Base-by-base conservation (phyloP, 768 basidiomycete genomes). In the Podaxis sp. region DNA sequence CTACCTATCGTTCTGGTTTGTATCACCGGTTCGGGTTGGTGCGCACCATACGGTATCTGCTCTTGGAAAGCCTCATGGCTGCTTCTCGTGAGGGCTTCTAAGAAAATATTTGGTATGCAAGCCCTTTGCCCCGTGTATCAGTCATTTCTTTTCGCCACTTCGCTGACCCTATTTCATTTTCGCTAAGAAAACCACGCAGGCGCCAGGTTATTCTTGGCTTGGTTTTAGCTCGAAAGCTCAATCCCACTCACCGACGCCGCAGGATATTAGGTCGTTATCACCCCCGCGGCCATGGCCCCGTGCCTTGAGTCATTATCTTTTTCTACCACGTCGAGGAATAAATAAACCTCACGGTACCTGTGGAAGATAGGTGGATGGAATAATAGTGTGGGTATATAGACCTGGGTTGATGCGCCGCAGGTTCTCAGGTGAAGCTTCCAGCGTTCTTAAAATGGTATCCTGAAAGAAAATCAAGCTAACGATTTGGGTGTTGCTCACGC, bases 111-210 rank as follows among this genome's bases (percentile, higher is more conserved):
- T 58, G 59, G 49, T 53, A 30, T 15, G 52, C 24, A 42, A 40
- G 36, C 59, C 59, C 59, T 61, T 61, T 24, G 28, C 59, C 59
- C 59, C 44, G 42, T 40, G 52, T 39, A 36, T 54, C 59, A 53
- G 12, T 30, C 15, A 24, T 12, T 28, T 19, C 40, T 9, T 61
- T 17, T n/a, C 52, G 59, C 52, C 52, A 61, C 40, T 28, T 52
- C 51, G 38, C 30, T 61, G 59, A 54, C 52, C 59, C 59, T 54
- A 52, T n/a, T 54, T 61, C 52, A 61, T 53, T 61, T 61, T 52
- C 40, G 1, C 11, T 61, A 42, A 61, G 59, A 53, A 61, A 44
- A 26, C 17, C 59, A 40, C 36, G 51, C 49, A 3, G 28, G n/a
- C 28, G 38, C n/a, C 33, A 28, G 8, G 24, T 55, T 36, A 28